A percentile compares a stretch with the other conserved stretches of the same genome.
These are phyloP conservation scores for Penicillium arizonense DNA, from an alignment of 495 filamentous ascomycete species.

Conservation along the genomic window DNA sequence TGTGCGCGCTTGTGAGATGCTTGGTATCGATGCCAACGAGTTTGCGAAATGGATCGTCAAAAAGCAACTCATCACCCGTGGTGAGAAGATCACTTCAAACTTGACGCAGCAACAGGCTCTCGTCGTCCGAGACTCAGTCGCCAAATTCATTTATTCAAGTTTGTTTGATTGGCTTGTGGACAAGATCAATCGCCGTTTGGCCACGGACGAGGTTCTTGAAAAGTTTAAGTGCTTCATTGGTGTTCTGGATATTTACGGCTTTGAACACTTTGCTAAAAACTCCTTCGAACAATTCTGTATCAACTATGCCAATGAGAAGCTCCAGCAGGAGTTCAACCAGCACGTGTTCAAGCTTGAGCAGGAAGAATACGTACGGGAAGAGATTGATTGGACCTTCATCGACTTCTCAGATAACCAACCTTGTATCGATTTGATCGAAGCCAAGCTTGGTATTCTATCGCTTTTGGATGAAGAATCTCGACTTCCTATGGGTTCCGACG, in stretches of 20 bases:
- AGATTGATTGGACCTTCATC: conserved; percentile 99
- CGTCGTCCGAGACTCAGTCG: conserved; percentile 95
- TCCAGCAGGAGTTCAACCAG: conserved; percentile 99
- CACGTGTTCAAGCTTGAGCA: conserved; percentile 99
- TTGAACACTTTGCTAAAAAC: conserved; percentile 99
- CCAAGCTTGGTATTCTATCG: conserved; percentile 88
- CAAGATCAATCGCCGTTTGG: conserved; percentile 86
- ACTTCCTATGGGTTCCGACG: conserved; percentile 94
- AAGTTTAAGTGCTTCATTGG: conserved; percentile 93
- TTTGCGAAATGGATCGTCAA: conserved; percentile 99
- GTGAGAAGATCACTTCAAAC: conserved; percentile 97
- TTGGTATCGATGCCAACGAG: conserved; percentile 81
- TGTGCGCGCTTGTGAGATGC: conserved; percentile 75
- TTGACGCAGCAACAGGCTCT: conserved; percentile 89
- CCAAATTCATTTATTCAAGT: conserved; percentile 98
- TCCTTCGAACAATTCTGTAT: conserved; percentile 99
- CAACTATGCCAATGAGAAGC: conserved; percentile 99
- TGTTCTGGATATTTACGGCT: conserved; percentile 99
- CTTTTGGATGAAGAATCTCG: conserved; percentile 95
- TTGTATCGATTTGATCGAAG: conserved; percentile 99
- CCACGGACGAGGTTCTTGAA: conserved; percentile 80
- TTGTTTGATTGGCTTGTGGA: conserved; percentile 99
- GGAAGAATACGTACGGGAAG: conserved; percentile 93
- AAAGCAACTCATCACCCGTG: conserved; percentile 95
- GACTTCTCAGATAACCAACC: conserved; percentile 99